Evolutionary conservation across 2,329 filamentous ascomycete genomes (phyloP).

Genomic region (Cladobotryum mycophilum): DNA sequence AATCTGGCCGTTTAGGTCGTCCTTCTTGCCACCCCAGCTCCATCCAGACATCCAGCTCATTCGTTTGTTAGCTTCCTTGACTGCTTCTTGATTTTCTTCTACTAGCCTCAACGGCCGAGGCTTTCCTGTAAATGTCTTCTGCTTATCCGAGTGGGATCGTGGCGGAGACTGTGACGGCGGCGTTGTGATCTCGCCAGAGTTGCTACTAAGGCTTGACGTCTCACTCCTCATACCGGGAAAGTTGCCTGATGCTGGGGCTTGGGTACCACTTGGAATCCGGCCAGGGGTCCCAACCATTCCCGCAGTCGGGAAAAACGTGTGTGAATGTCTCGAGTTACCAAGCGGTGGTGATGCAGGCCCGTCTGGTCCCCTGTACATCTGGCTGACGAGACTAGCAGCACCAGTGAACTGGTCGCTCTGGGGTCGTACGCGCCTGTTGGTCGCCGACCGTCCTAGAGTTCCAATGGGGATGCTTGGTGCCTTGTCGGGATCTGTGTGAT

Average conservation of each 20-base stretch:
- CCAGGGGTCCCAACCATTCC: conserved; percentile 45
- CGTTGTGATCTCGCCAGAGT: conserved; percentile 51
- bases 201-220: conserved; percentile 60
- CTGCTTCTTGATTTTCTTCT: conserved; percentile 60
- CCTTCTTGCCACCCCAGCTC: conserved; percentile 45
- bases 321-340: conserved; percentile 51
- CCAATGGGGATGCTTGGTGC: conserved; percentile 70
- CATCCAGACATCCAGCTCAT: conserved; percentile 59
- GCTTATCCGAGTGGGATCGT: conserved; percentile 44
- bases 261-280: conserved; percentile 46
- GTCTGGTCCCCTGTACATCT: conserved; percentile 78
- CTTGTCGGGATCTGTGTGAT: conserved; percentile 61
- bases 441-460: conserved; percentile 47
- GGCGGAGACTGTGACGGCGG: conserved; percentile 50
- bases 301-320: conserved; percentile 56
- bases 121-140: conserved; percentile 58
- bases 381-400: conserved; percentile 70
- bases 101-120: conserved; percentile 81
- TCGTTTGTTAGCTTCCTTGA: conserved; percentile 54
- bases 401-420: conserved; percentile 58
- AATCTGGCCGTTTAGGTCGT: conserved; percentile 33
- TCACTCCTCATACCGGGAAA: conserved; percentile 66
- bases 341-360: conserved; percentile 56
- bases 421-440: conserved; percentile 49
- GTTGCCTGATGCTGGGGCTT: conserved; percentile 48